These are phyloP conservation scores for Lanmaoa rubissima DNA, from an alignment of 768 basidiomycete species.

Conservation along the genomic window DNA sequence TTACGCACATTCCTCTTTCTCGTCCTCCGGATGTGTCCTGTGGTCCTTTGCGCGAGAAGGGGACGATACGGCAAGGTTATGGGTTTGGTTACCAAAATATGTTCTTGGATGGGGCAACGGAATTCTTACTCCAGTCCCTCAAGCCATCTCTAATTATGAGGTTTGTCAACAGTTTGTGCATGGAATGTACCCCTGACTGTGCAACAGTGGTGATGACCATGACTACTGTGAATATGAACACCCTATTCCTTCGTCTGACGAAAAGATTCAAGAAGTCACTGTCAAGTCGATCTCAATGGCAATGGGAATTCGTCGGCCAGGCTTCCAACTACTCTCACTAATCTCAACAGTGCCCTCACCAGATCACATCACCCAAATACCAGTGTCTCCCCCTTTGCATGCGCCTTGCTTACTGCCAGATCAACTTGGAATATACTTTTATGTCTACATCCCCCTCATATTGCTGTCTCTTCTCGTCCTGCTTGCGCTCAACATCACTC, in stretches of 20 bases:
- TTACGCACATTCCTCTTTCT: constrained; percentile 88
- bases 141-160: constrained; percentile 74
- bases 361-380: constrained; percentile 32
- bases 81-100: constrained; percentile 86
- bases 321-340: constrained; percentile 88
- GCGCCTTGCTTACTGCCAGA: constrained; percentile 78
- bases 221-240: constrained; percentile 87
- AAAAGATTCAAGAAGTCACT: constrained; percentile 66
- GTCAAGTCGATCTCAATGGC: constrained; percentile 90
- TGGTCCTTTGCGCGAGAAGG: constrained; percentile 75
- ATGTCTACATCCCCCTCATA: constrained; percentile 67
- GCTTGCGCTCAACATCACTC: constrained; percentile 27
- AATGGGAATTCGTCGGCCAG: constrained; percentile 81
- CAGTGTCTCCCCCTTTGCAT: constrained; percentile 43
- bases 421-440: constrained; percentile 75
- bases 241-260: constrained; percentile 24
- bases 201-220: constrained; percentile 83
- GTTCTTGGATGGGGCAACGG: constrained; percentile 62
- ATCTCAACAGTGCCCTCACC: constrained; percentile 35
- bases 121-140: constrained; percentile 62
- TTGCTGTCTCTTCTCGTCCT: constrained; percentile 56
- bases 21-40: constrained; percentile 67
- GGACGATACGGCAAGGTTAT: constrained; percentile 66
- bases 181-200: constrained; percentile 3
- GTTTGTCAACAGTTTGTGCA: constrained; percentile 36